Evolutionary conservation across 768 basidiomycete genomes (phyloP), one percentile per base, ranked within the genome.

Genomic region (Russula sp.): DNA sequence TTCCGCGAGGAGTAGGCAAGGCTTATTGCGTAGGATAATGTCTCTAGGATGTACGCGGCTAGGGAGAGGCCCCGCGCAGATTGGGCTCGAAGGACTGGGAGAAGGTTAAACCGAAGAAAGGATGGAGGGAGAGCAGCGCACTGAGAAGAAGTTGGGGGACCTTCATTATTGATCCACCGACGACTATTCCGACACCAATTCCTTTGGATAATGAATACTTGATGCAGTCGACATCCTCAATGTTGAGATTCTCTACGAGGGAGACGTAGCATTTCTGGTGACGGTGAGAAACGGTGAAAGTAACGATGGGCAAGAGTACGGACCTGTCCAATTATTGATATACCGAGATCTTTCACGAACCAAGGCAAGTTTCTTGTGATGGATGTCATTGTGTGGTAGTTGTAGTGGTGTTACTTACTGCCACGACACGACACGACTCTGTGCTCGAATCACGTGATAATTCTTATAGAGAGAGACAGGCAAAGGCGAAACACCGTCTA

Each of bases 131-230:
- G 18, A 18, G 27, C 3, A n/a, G 78, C 89, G 71, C 68, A 91
- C 91, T 91, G 58, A 93, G 81, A 34, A 91, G 69, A n/a, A 97
- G 78, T 72, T 98, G 96, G 1, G 96, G 96, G 2, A 98, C 83
- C 75, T 99, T 99, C 86, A 99, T 90, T 65, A 99, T 91, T 2
- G 88, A 86, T 0, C 95, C 95, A 47, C 91, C 96, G 1, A 90
- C 78, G 48, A 98, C 94, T 55, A 98, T 95, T 0, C 88, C 96
- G 16, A 99, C 76, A 0, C 97, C 95, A 7, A 99, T 77, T 0
- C 87, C 94, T 72, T 98, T 98, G 3, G 94, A 97, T 57, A 97
- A 73, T 1, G 92, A 83, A 74, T 93, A 92, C 75, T 94, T 94
- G 72, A 98, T 78, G 75, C 97, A 99, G 62, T 88, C 78, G 9